These are phyloP conservation scores for Madurella mycetomatis DNA, from an alignment of 2,329 filamentous ascomycete genomes.

Conservation along the genomic window DNA sequence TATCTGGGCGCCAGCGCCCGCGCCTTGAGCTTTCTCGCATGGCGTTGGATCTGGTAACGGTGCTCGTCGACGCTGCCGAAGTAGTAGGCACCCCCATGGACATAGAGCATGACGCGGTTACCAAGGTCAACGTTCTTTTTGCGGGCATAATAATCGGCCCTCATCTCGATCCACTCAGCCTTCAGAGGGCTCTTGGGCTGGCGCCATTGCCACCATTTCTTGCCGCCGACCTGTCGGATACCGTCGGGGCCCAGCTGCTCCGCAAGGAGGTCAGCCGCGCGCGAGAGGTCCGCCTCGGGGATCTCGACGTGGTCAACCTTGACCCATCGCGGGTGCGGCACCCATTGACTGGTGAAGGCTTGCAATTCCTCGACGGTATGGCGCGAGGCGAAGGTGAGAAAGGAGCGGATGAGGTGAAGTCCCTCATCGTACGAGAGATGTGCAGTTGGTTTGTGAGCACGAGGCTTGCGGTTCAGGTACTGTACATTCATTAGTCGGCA, in stretches of 20 bases:
- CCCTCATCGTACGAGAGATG: conserved; percentile 95
- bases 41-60: conserved; percentile 95
- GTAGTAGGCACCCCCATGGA: conserved; percentile 92
- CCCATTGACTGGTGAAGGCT: conserved; percentile 85
- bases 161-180: conserved; percentile 97
- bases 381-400: conserved; percentile 78
- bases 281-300: conserved; percentile 56
- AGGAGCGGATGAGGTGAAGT: conserved; percentile 78
- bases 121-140: conserved; percentile 56
- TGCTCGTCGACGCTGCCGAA: conserved; percentile 96
- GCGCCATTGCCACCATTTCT: conserved; percentile 87
- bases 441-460: conserved; percentile 75
- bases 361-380: conserved; percentile 93
- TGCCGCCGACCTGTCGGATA: conserved; percentile 70
- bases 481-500: conserved; percentile 32
- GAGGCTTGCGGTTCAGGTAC: conserved; percentile 76
- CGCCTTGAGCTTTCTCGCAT: conserved; percentile 89
- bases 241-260: conserved; percentile 75
- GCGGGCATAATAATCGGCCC: conserved; percentile 69
- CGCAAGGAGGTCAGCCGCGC: conserved; percentile 63
- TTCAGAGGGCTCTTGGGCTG: conserved; percentile 60
- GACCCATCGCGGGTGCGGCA: conserved; percentile 85
- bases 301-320: conserved; percentile 68
- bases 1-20: conserved; percentile 84
- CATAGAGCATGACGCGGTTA: conserved; percentile 82